Base-by-base conservation (phyloP, 768 basidiomycete genomes). In the Scleroderma bovista region DNA sequence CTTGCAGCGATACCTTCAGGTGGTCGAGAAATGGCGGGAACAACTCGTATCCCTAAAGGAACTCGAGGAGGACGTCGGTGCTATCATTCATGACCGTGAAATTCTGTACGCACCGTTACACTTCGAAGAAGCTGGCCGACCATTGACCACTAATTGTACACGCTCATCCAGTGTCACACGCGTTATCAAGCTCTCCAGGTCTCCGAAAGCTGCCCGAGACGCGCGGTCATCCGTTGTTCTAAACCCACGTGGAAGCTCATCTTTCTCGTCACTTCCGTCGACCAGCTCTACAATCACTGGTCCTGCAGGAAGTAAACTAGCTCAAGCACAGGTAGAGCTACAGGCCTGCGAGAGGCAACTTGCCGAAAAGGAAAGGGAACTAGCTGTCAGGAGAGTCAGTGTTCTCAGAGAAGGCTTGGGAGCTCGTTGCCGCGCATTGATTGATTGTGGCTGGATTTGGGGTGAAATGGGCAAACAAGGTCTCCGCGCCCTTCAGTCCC, bases 271-370 rank as follows among this genome's bases (percentile, higher is more conserved):
- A 13, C 58, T 76, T 16, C 60, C 66, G 0, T 71, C 72, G 2
- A 55, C 63, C 17, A 61, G 63, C 54, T 61, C 58, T 50, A 51
- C 58, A 26, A 31, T 54, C 17, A 49, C 58, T 20, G 54, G 58
- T 19, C 53, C 46, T 16, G 53, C 61, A 29, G 66, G 52, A 38
- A 41, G 68, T 16, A 88, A 87, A 59, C 74, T 88, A 8, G 70
- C 71, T 0, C 69, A 78, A 2, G 87, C 88, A 0, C 89, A 91
- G 55, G 71, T 83, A 0, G 86, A 91, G 54, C 71, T 92, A 17
- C 88, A 89, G 57, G 90, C 87, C 9, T 93, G 90, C 63, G 89
- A 93, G 60, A 71, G 77, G 0, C 85, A 85, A 48, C 74, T 93
- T 2, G 83, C 83, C 0, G 51, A 69, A 23, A 88, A 88, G 62